These are phyloP conservation scores for Gautieria morchelliformis DNA, from an alignment of 768 basidiomycete genomes.

Conservation along the genomic window DNA sequence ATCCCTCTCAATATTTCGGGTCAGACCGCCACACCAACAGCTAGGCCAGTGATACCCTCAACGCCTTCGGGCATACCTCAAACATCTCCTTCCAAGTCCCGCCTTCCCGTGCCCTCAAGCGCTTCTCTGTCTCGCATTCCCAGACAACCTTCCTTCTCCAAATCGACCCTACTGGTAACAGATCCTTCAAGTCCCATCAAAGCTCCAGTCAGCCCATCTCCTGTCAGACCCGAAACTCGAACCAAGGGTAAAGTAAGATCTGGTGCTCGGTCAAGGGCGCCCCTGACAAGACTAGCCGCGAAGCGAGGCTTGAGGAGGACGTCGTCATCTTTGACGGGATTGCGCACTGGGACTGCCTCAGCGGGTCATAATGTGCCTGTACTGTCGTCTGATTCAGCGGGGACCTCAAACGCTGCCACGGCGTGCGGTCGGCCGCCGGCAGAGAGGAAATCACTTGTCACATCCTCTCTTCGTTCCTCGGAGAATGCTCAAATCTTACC, in stretches of 20 bases:
- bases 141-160: background rate
- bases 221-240: background rate
- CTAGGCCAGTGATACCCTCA: background rate
- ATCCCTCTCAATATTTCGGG: background rate
- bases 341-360: background rate
- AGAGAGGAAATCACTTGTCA: background rate
- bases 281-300: slow-evolving; percentile 1
- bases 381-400: background rate
- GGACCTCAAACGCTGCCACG: background rate
- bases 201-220: background rate
- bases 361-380: background rate
- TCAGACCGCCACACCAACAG: background rate
- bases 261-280: background rate
- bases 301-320: background rate
- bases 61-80: background rate
- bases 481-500: background rate
- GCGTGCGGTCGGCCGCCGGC: background rate
- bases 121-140: slow-evolving; percentile 1
- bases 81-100: background rate
- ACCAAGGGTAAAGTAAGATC: background rate
- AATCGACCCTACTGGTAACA: background rate
- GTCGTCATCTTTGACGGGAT: background rate
- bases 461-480: background rate
- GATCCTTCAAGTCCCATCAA: background rate
- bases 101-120: background rate